Evolutionary conservation across 371 early-diverging fungal genomes (phyloP), one percentile per base, ranked within the genome.

Genomic region (Zancudomyces culisetae): DNA sequence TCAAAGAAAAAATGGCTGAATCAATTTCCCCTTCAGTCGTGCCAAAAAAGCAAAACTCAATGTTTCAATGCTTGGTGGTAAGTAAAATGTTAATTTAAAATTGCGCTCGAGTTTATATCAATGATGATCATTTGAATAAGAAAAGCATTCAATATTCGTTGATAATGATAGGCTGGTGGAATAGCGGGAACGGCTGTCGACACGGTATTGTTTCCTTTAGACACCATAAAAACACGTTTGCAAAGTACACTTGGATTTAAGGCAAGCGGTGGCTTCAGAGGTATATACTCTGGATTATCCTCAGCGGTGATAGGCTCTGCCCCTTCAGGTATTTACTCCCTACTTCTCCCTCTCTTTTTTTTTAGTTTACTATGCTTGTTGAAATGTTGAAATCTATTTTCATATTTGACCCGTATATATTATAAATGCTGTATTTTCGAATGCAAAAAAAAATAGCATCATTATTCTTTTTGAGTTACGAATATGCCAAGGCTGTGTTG

Each of bases 271-370:
- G 94, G 93, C 20, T 88, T 93, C 70, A 73, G 76, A 46, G 88
- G 90, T 22, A 76, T 96, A 43, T 96, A 91, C 61, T 76, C 81
- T 27, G 96, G 96, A 2, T 68, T 95, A 24, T 76, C 84, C 8
- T 83, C 87, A n/a, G 92, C 89, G 3, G 81, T 90, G 18, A 72
- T 90, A 59, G 96, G 94, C 15, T 89, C 90, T 30, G 90, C 93
- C 4, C 96, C 96, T 1, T 49, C 49, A 49, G 28, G 49, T 49
- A 49, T 20, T 28, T 49, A 23, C 10, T 20, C 15, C 22, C 18
- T 22, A 27, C 4, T 45, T 35, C n/a, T n/a, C n/a, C n/a, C n/a
- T n/a, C n/a, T n/a, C n/a, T n/a, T n/a, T n/a, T n/a, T n/a, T n/a
- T n/a, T n/a, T n/a, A n/a, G n/a, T n/a, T n/a, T n/a, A 18, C 18